phyloP scores from a whole-genome alignment of 306 rosid genomes.

The Styphnolobium japonicum region DNA sequence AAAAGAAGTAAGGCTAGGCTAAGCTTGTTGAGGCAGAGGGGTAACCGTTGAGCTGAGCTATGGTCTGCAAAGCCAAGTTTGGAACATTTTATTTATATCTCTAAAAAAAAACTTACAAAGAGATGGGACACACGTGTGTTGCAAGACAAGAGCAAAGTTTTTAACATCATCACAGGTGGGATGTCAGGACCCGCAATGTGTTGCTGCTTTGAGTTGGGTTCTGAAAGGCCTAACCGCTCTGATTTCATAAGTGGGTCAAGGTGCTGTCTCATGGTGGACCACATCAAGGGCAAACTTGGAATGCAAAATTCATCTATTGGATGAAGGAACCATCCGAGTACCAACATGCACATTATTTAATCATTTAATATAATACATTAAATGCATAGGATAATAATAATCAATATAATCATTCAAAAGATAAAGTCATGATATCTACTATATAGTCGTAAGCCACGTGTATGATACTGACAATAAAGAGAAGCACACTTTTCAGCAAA shows the following conservation, averaged over 20 bases:
- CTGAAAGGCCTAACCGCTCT: slow-evolving; percentile 18
- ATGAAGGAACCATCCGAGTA: background rate
- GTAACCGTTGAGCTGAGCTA: no score
- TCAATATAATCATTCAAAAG: background rate
- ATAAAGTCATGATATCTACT: background rate
- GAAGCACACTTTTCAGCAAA: slow-evolving; percentile 30
- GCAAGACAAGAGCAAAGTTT: background rate
- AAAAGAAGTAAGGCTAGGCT: no score
- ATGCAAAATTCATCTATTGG: background rate
- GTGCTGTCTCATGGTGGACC: slow-evolving; percentile 4
- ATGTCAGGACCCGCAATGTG: slow-evolving; percentile 17
- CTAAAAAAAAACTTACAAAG: background rate
- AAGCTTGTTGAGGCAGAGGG: no score
- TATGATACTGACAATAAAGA: slow-evolving; percentile 24
- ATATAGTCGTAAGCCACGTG: slow-evolving; percentile 15
- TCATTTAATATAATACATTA: background rate
- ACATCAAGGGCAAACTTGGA: slow-evolving; percentile 5
- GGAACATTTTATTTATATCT: no score
- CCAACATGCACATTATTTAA: background rate
- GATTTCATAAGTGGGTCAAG: background rate
- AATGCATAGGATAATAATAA: background rate
- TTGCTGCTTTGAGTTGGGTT: slow-evolving; percentile 16
- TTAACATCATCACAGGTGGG: background rate
- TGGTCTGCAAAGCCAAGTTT: no score
- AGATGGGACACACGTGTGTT: slow-evolving; percentile 21